Percentiles rank a stretch among this genome's conserved stretches.
phyloP scores from a whole-genome alignment of 177 flowering plant genomes.

The Vitis hybrid region DNA sequence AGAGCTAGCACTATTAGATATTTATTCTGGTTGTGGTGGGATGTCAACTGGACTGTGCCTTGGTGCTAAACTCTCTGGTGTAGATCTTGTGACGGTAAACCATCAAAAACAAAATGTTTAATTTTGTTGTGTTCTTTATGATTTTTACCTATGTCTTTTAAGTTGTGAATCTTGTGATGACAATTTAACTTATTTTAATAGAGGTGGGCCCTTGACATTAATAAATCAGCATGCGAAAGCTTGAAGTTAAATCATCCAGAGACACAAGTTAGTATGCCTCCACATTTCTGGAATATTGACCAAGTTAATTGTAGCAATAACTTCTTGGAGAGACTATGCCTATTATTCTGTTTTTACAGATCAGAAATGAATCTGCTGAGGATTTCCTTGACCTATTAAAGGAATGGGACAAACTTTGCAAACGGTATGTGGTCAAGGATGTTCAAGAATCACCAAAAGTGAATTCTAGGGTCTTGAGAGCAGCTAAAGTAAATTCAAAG shows the following conservation, averaged over 20 bases:
- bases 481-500: constrained; percentile 13
- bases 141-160: background rate
- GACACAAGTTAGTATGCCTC: constrained; percentile 51
- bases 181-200: constrained; percentile 16
- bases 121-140: background rate
- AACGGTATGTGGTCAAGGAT: constrained; percentile 28
- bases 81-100: constrained; percentile 73
- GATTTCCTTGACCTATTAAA: constrained; percentile 73
- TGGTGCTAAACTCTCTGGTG: constrained; percentile 67
- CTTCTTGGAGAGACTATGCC: no score
- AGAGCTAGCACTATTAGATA: constrained; percentile 64
- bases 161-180: background rate
- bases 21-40: constrained; percentile 94
- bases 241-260: constrained; percentile 83
- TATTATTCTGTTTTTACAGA: constrained; percentile 33
- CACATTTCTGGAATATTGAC: background rate
- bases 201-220: constrained; percentile 88
- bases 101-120: no score
- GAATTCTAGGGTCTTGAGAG: constrained; percentile 18
- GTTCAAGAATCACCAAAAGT: constrained; percentile 16
- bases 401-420: constrained; percentile 81
- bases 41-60: constrained; percentile 94
- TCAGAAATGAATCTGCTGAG: constrained; percentile 81
- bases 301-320: background rate
- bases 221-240: constrained; percentile 74